Percentiles rank a stretch among this genome's conserved stretches.
These are phyloP conservation scores for Citrus maxima DNA, from an alignment of 345 rosid genomes.

Conservation along the genomic window DNA sequence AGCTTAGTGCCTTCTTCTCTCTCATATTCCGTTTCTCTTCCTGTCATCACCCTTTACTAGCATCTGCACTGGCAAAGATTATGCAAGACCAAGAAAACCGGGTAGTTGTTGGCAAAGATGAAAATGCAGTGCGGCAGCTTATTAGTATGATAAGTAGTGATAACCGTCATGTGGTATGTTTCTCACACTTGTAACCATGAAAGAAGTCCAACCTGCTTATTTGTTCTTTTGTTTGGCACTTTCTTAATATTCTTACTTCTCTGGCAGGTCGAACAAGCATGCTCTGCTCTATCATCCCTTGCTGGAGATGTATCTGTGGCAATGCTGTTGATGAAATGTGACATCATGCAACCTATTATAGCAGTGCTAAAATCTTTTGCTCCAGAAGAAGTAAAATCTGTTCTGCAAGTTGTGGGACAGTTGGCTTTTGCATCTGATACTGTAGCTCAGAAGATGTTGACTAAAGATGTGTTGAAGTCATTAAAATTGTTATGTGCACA, in stretches of 20 bases:
- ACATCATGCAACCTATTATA: conserved; percentile 93
- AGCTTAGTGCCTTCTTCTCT: conserved; percentile 96
- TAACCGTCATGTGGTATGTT: conserved; percentile 80
- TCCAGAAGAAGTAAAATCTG: conserved; percentile 81
- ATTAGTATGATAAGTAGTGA: conserved; percentile 99
- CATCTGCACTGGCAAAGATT: conserved; percentile 95
- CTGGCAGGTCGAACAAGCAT: conserved; percentile 93
- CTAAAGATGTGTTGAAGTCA: conserved; percentile 78
- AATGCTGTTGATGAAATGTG: conserved; percentile 94
- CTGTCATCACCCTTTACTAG: conserved; percentile 96
- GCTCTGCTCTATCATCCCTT: conserved; percentile 90
- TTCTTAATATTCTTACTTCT: conserved; percentile 25
- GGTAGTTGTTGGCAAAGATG: conserved; percentile 89
- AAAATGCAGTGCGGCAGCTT: conserved; percentile 97
- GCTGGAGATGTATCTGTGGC: conserved; percentile 89
- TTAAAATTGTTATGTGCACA: conserved; percentile 80
- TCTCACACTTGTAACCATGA: conserved; percentile 17
- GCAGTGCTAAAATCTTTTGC: conserved; percentile 71
- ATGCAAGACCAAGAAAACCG: conserved; percentile 95
- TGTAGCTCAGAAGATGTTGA: conserved; percentile 87
- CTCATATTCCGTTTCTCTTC: conserved; percentile 97
- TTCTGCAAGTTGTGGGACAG: conserved; percentile 80
- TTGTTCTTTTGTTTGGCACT: conserved; percentile 17
- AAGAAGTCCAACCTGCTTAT: not conserved
- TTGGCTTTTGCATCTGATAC: conserved; percentile 85